Base-by-base conservation (phyloP, 805 yeast genomes). In the Cyberlindnera petersonii region DNA sequence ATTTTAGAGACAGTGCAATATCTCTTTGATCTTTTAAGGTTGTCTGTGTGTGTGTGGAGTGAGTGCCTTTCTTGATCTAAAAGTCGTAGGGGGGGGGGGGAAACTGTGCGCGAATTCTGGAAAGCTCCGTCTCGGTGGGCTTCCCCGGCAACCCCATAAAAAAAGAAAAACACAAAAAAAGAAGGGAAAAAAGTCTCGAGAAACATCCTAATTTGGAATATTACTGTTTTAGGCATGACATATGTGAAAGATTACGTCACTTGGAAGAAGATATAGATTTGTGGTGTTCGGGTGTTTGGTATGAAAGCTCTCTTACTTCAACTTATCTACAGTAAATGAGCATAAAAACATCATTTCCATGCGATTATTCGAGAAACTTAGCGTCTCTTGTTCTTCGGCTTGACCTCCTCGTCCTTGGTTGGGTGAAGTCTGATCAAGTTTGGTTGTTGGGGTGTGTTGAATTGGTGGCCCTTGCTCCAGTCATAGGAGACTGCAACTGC, bases 401-500 rank as follows among this genome's bases (percentile, higher is more conserved):
- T 84, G 33, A 85, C 84, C 61, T 93, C 98, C 37, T 79, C 89
- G 35, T 88, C 97, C 48, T 78, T 79, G 27, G 84, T 77, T 11
- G 89, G 80, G 63, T 93, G 98, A 36, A 93, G 67, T 63, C 85
- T 82, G 45, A 93, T 77, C 39, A 76, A 69, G 47, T 76, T 84
- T 15, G 93, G 87, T 53, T 77, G 77, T 49, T 82, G 87, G 3
- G 78, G 83, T 31, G 80, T 74, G 66, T 86, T 87, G 53, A 72
- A 82, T 58, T 74, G 79, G 61, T 83, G 73, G n/a, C 94, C 95
- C 58, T 88, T 88, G 42, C 87, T 75, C 98, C 98, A 93, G 60
- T 93, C 98, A 64, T 93, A 91, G 46, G 95, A 79, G 44, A 86
- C 59, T 2, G 97, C 96, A 57, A 93, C 87, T 4, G 97, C 98